Evolutionary conservation across 164 flowering plant genomes (phyloP).

Genomic region (Pachysandra terminalis): DNA sequence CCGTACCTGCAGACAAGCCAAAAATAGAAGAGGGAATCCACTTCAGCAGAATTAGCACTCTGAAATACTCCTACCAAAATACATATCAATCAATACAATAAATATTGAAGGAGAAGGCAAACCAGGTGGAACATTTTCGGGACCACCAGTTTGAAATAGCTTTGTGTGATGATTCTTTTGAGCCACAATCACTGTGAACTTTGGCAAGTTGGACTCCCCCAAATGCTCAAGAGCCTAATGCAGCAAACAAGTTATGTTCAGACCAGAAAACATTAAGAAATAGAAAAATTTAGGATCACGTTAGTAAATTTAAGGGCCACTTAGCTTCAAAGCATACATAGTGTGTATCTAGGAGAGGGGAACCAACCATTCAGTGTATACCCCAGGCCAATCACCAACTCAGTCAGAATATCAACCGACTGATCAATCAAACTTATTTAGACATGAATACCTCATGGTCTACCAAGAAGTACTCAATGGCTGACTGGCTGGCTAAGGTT

Average conservation of each 20-base stretch:
- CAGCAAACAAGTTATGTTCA: neutral
- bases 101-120: constrained; percentile 10
- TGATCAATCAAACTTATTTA: no score
- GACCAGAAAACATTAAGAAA: neutral
- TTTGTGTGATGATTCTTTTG: constrained; percentile 86
- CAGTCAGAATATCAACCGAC: no score
- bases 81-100: neutral
- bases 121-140: constrained; percentile 86
- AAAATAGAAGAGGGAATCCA: neutral
- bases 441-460: no score
- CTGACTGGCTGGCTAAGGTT: no score
- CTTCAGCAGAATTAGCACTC: neutral
- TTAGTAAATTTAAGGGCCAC: neutral
- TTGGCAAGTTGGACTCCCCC: constrained; percentile 61
- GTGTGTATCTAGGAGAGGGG: no score
- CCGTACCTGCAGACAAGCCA: constrained; percentile 53
- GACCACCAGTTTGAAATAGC: constrained; percentile 53
- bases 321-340: no score
- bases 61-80: neutral
- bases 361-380: no score
- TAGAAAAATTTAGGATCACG: neutral
- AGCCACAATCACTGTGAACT: constrained; percentile 74
- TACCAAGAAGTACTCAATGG: no score
- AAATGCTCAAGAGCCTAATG: constrained; percentile 60
- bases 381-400: no score